A percentile compares a stretch with the other conserved stretches of the same genome.
phyloP scores from a whole-genome alignment of 495 filamentous ascomycete genomes.

The Coniosporium apollinis region DNA sequence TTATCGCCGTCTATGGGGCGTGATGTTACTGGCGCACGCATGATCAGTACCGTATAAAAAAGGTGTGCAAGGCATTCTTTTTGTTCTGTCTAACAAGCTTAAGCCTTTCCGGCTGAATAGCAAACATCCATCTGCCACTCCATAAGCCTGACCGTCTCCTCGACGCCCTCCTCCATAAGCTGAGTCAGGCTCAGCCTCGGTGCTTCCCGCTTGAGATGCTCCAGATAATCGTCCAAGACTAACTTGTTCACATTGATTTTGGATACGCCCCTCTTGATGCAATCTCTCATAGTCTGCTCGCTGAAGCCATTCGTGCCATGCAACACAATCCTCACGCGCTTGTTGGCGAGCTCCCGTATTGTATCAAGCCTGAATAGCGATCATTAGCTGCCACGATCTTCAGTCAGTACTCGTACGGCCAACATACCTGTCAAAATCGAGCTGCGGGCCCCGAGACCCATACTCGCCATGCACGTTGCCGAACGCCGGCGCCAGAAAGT shows the following conservation, averaged over 20 bases:
- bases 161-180: slow-evolving; percentile 14
- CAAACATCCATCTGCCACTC: slow-evolving; percentile 14
- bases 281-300: slow-evolving; percentile 11
- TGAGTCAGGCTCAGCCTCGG: slow-evolving; percentile 10
- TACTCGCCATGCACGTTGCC: slow-evolving; percentile 19
- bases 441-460: slow-evolving; percentile 7
- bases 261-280: slow-evolving; percentile 11
- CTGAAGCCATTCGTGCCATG: slow-evolving; percentile 29
- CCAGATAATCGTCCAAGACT: slow-evolving; percentile 12
- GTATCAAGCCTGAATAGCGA: slow-evolving; percentile 33
- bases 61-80: too few species aligned
- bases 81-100: too few species aligned
- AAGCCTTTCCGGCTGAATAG: slow-evolving; percentile 12
- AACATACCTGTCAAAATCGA: slow-evolving; percentile 9
- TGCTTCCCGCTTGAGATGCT: slow-evolving; percentile 8
- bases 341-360: slow-evolving; percentile 46
- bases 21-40: too few species aligned
- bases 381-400: too few species aligned
- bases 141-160: slow-evolving; percentile 7
- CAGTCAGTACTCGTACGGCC: too few species aligned
- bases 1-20: too few species aligned
- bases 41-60: too few species aligned
- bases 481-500: slow-evolving; percentile 16
- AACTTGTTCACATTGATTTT: slow-evolving; percentile 19
- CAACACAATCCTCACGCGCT: slow-evolving; percentile 48